Percentiles rank a stretch among this genome's conserved stretches.
Evolutionary conservation across 306 rosid species (phyloP).

Genomic region (Vigna radiata): DNA sequence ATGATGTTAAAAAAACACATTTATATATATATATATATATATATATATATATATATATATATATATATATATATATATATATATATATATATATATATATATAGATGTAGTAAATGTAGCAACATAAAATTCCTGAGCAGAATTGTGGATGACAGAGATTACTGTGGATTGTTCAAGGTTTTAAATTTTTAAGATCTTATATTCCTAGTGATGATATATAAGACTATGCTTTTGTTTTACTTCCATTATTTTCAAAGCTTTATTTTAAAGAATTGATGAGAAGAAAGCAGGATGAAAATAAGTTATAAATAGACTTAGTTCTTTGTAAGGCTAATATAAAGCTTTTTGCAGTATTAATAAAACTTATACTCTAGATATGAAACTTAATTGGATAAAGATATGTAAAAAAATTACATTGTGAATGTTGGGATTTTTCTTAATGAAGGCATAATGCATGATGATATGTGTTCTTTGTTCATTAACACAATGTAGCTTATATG

Average conservation of each 20-base stretch:
- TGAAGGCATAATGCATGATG: not conserved
- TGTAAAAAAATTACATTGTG: not conserved
- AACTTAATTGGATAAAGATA: not conserved
- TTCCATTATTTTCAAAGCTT: not conserved
- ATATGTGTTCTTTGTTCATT: not conserved
- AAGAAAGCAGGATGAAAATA: not conserved
- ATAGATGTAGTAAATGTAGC: too few relatives aligned
- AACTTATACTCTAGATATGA: not conserved
- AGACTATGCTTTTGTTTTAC: not conserved
- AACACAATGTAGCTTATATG: too few relatives aligned
- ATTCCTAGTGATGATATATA: too few relatives aligned
- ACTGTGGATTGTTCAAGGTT: too few relatives aligned
- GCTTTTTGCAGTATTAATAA: not conserved
- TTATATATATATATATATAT: too few relatives aligned
- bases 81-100: too few relatives aligned
- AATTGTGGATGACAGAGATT: too few relatives aligned
- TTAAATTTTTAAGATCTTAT: too few relatives aligned
- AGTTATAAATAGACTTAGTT: not conserved
- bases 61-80: too few relatives aligned
- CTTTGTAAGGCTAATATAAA: not conserved
- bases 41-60: too few relatives aligned
- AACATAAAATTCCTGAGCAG: too few relatives aligned
- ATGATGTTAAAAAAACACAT: too few relatives aligned
- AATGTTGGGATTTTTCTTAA: not conserved
- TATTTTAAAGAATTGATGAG: not conserved